Conservation (phyloP, 2,329 filamentous ascomycete genomes). For the Sclerotinia glacialis region DNA sequence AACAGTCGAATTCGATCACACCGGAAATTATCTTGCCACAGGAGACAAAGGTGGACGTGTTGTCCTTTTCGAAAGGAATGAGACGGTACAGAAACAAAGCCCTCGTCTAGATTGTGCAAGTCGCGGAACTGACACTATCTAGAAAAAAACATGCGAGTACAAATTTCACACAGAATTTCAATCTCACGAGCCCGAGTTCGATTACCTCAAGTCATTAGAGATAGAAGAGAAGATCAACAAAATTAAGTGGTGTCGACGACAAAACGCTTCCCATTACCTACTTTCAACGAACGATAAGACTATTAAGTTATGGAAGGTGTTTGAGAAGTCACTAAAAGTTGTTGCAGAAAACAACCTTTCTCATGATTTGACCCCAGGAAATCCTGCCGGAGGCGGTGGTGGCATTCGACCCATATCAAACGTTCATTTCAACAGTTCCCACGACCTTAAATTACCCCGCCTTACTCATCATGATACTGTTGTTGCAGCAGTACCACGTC, state of each 20-base stretch:
- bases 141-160: conserved; percentile 99
- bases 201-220: conserved; percentile 97
- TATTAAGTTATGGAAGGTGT: conserved; percentile 99
- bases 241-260: conserved; percentile 98
- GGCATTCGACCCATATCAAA: conserved; percentile 69
- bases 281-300: conserved; percentile 99
- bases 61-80: conserved; percentile 87
- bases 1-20: conserved; percentile 87
- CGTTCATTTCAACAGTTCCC: conserved; percentile 72
- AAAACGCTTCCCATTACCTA: conserved; percentile 97
- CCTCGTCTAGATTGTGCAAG: not conserved
- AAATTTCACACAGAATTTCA: conserved; percentile 99
- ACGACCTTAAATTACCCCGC: conserved; percentile 87
- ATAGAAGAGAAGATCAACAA: conserved; percentile 99
- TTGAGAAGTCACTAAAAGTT: conserved; percentile 98
- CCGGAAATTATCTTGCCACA: conserved; percentile 85
- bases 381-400: conserved; percentile 69
- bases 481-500: conserved; percentile 89
- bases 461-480: conserved; percentile 98
- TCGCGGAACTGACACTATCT: conserved; percentile 39
- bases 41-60: conserved; percentile 85
- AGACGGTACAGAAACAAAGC: conserved; percentile 63
- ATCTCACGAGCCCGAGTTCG: conserved; percentile 98
- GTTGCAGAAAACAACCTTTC: conserved; percentile 99
- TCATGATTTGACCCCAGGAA: conserved; percentile 80